phyloP scores from a whole-genome alignment of 23 red algal species.

The Gracilaria vermiculophylla region DNA sequence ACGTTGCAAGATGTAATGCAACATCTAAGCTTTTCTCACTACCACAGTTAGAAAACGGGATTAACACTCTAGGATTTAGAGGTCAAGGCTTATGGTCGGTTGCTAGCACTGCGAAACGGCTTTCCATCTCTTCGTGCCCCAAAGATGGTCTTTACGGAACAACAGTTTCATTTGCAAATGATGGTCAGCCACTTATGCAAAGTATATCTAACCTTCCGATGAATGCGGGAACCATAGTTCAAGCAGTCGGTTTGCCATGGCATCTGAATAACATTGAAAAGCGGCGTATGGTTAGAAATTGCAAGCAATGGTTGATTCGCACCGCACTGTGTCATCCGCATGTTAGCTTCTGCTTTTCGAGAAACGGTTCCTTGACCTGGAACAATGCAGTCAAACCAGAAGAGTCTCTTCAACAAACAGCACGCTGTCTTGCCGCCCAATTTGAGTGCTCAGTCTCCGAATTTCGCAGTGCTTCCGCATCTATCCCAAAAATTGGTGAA shows the following conservation, averaged over 20 bases:
- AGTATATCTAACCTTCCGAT: constrained; percentile 1
- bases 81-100: constrained; percentile 84
- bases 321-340: constrained; percentile 34
- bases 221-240: constrained; percentile 51
- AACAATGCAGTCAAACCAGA: background rate
- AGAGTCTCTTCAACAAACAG: background rate
- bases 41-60: constrained; percentile 47
- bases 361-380: background rate
- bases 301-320: constrained; percentile 34
- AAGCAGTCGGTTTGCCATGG: constrained; percentile 43
- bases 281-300: background rate
- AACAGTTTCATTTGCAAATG: background rate
- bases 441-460: constrained; percentile 24
- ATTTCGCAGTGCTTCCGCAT: constrained; percentile 29
- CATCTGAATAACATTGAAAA: background rate
- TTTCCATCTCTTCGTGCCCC: constrained; percentile 5
- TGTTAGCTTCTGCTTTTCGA: background rate
- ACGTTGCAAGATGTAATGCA: constrained; percentile 55
- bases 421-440: background rate
- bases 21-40: constrained; percentile 73
- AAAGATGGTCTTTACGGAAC: background rate
- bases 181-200: background rate
- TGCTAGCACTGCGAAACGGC: constrained; percentile 22
- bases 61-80: constrained; percentile 78
- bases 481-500: constrained; percentile 3